Evolutionary conservation across 1,139 yeast species (phyloP), one percentile per base, ranked within the genome.

Genomic region (Kodamaea plutei): DNA sequence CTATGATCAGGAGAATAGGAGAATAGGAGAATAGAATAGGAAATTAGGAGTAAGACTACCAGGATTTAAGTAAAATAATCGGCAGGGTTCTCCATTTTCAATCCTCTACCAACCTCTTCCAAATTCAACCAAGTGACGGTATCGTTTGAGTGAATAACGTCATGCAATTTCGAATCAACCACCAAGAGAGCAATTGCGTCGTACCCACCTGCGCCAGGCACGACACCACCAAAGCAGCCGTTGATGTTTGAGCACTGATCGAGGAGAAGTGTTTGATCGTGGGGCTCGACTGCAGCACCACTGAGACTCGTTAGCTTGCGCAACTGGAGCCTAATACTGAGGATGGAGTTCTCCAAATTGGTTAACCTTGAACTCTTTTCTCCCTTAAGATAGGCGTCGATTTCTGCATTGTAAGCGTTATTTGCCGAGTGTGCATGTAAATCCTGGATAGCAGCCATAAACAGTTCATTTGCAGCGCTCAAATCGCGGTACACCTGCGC

Each of bases 161-260:
- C 35, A 0, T 52, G 51, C 5, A 76, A 55, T 4, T 75, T 56
- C 1, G 57, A 53, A 17, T 72, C 78, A 3, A 73, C 60, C 4
- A 82, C 81, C 20, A 91, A 57, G 18, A 89, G 50, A 37, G 94
- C 74, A 23, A 91, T 75, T 1, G 98, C 98, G 61, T 91, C 98
- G 52, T 77, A 84, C 0, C 98, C 98, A 14, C 98, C 98, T 0
- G 98, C 98, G 2, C 98, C 98, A 0, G 98, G 98, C 4, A 91
- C 95, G 19, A 91, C 93, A 8, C 96, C 96, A 0, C 96, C 95
- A 14, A 89, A 48, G 24, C 88, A 93, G 8, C 98, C 98, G 0
- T 65, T 64, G 12, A 84, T 42, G 0, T 50, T 31, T 13, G 54
- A 45, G 42, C 93, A 82, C 11, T 61, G 56, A 47, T 91, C 79